Evolutionary conservation across 73 alveolate genomes (phyloP).

Genomic region (Paramecium sonneborni): DNA sequence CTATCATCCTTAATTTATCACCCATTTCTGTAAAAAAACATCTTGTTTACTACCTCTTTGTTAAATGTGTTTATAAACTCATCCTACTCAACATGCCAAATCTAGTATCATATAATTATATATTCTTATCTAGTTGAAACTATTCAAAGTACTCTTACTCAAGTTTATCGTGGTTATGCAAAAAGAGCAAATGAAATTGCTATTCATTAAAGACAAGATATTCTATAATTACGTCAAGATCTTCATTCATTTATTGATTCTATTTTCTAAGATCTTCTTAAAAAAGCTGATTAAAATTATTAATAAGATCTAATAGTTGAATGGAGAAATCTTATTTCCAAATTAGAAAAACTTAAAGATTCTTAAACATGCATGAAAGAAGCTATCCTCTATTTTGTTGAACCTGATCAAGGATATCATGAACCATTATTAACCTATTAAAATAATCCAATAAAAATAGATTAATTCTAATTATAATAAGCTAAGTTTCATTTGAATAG

Average conservation of each 20-base stretch:
- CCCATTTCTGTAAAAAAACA: not conserved
- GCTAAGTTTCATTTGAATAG: not conserved
- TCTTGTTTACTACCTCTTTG: not conserved
- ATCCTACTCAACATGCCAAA: not conserved
- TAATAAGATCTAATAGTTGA: not conserved
- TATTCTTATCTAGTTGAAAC: not conserved
- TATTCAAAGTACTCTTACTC: not conserved
- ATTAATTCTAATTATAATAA: not conserved
- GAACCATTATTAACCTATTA: not conserved
- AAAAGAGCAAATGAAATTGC: not conserved
- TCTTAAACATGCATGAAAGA: not conserved
- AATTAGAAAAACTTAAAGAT: slow-evolving; percentile 5
- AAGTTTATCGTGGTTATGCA: not conserved
- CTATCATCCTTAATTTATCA: not conserved
- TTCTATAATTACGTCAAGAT: not conserved
- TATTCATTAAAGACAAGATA: not conserved
- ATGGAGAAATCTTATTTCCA: not conserved
- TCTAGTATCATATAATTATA: not conserved
- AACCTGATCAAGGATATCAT: not conserved
- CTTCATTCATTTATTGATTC: not conserved
- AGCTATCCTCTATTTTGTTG: not conserved
- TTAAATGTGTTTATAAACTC: not conserved
- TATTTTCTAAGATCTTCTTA: not conserved
- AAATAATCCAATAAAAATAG: not conserved
- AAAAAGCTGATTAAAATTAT: not conserved